Percentiles rank a stretch among this genome's conserved stretches.
These are phyloP conservation scores for Acacia acuminata DNA, from an alignment of 306 rosid genomes.

Conservation along the genomic window DNA sequence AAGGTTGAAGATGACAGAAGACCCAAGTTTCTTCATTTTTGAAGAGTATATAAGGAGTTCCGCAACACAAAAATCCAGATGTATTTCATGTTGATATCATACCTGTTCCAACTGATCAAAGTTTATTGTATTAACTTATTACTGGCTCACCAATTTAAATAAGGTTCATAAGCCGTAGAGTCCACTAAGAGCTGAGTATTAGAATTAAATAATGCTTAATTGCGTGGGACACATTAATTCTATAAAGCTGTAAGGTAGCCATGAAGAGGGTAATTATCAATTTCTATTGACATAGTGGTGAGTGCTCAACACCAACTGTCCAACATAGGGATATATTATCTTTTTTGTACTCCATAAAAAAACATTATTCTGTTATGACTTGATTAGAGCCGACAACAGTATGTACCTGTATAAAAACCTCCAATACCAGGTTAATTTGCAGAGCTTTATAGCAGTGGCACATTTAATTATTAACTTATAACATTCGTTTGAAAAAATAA, in stretches of 20 bases:
- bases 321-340: slow-evolving; percentile 36
- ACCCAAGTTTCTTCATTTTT: neutral
- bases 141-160: slow-evolving; percentile 38
- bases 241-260: slow-evolving; percentile 30
- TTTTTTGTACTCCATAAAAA: slow-evolving; percentile 36
- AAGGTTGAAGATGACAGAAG: neutral
- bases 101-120: slow-evolving; percentile 36
- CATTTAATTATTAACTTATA: slow-evolving; percentile 39
- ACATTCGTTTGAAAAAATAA: slow-evolving; percentile 26
- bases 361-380: slow-evolving; percentile 44
- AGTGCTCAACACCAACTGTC: slow-evolving; percentile 16
- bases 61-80: neutral
- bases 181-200: slow-evolving; percentile 18
- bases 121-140: slow-evolving; percentile 30
- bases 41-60: neutral
- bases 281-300: slow-evolving; percentile 28
- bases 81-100: slow-evolving; percentile 27
- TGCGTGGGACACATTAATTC: slow-evolving; percentile 5
- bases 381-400: slow-evolving; percentile 46
- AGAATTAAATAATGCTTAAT: slow-evolving; percentile 28
- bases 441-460: slow-evolving; percentile 40
- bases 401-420: slow-evolving; percentile 73
- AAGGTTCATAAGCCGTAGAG: slow-evolving; percentile 33
- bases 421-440: slow-evolving; percentile 46
- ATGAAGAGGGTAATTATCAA: slow-evolving; percentile 26